These are phyloP conservation scores for Aspergillus panamensis DNA, from an alignment of 495 filamentous ascomycete species.

Conservation along the genomic window DNA sequence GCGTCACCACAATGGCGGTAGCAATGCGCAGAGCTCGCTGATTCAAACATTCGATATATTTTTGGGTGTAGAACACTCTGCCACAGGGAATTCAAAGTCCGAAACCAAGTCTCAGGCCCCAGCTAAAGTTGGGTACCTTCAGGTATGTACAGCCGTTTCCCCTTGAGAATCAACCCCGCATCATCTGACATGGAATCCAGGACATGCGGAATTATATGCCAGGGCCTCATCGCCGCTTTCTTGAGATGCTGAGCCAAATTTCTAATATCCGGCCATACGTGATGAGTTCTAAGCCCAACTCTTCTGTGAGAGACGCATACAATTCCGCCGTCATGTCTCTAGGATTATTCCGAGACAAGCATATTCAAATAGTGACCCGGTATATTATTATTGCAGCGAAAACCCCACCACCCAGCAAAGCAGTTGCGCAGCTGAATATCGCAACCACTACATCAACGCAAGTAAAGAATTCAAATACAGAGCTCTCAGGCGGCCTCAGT, in stretches of 20 bases:
- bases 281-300: conserved; percentile 53
- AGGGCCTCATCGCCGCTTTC: conserved; percentile 81
- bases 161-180: background rate
- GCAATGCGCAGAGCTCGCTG: conserved; percentile 89
- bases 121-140: conserved; percentile 28
- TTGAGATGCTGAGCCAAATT: conserved; percentile 66
- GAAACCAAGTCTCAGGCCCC: conserved; percentile 6
- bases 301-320: conserved; percentile 70
- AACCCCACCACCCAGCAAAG: conserved; percentile 17
- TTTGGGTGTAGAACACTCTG: conserved; percentile 80
- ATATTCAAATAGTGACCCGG: conserved; percentile 88
- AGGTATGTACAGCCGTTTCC: conserved; percentile 23
- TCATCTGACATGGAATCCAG: conserved; percentile 22
- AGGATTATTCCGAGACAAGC: conserved; percentile 77
- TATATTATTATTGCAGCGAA: conserved; percentile 72
- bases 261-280: conserved; percentile 85
- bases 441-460: conserved; percentile 29
- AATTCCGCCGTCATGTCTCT: conserved; percentile 84
- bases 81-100: conserved; percentile 69
- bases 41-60: conserved; percentile 92
- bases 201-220: conserved; percentile 99
- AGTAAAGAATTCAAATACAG: conserved; percentile 20
- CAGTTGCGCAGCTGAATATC: conserved; percentile 26
- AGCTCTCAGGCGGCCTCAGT: conserved; percentile 44
- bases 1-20: conserved; percentile 79